A percentile compares a stretch with the other conserved stretches of the same genome.
Conservation (phyloP, 1,284 basidiomycete genomes). For the Lentinus polychrous region DNA sequence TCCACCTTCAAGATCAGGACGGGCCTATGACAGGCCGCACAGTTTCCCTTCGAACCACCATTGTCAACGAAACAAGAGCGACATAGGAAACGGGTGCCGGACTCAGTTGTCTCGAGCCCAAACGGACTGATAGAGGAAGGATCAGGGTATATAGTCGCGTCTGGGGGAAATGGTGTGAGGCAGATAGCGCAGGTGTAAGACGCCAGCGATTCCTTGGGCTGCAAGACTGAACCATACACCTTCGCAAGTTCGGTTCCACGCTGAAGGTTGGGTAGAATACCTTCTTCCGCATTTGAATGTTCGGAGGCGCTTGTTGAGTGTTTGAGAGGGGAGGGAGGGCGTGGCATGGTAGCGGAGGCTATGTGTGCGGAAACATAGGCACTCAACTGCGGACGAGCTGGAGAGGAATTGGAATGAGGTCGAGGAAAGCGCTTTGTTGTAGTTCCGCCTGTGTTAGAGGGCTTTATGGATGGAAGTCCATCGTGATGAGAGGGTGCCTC, state of each 20-base stretch:
- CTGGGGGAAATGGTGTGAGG: conserved; percentile 57
- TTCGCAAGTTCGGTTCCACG: conserved; percentile 63
- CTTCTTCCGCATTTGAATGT: conserved; percentile 35
- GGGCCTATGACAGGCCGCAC: conserved; percentile 55
- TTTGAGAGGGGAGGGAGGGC: conserved; percentile 53
- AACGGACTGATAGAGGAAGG: conserved; percentile 32
- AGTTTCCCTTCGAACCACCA: conserved; percentile 71
- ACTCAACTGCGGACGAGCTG: conserved; percentile 28
- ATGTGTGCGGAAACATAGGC: conserved; percentile 54
- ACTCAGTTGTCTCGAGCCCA: conserved; percentile 15
- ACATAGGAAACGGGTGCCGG: conserved; percentile 56
- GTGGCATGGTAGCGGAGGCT: conserved; percentile 36
- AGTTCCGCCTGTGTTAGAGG: conserved; percentile 15
- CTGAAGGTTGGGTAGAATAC: conserved; percentile 53
- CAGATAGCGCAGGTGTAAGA: conserved; percentile 66
- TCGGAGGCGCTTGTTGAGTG: conserved; percentile 32
- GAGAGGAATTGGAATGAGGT: conserved; percentile 29
- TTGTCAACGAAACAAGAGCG: conserved; percentile 59
- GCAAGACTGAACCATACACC: conserved; percentile 75
- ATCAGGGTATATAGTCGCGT: conserved; percentile 78
- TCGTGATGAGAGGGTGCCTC: conserved; percentile 25
- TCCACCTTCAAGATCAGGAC: conserved; percentile 70
- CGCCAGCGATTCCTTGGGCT: conserved; percentile 64
- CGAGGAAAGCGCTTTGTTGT: conserved; percentile 43
- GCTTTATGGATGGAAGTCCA: conserved; percentile 11